Evolutionary conservation across 225 moss, liverwort and hornwort species (phyloP).

Genomic region (Lunularia cruciata): DNA sequence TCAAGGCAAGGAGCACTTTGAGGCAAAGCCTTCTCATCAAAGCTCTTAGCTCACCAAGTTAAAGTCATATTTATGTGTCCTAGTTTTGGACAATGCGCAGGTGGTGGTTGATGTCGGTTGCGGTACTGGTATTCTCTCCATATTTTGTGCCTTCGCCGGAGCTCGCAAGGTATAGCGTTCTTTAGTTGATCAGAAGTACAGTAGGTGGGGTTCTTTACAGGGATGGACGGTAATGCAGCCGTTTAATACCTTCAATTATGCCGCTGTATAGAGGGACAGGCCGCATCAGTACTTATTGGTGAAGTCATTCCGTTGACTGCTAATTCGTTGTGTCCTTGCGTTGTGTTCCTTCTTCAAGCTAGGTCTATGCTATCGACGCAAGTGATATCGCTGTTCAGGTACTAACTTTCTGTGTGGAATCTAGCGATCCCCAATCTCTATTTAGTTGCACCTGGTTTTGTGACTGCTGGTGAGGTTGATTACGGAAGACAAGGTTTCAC

Average conservation of each 20-base stretch:
- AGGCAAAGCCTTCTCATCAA: neutral
- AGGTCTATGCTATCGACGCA: slow-evolving; percentile 97
- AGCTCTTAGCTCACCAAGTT: neutral
- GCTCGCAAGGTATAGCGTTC: slow-evolving; percentile 62
- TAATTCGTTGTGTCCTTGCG: neutral
- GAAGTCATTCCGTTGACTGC: neutral
- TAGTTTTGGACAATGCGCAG: slow-evolving; percentile 35
- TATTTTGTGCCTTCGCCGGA: slow-evolving; percentile 90
- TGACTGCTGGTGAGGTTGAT: too few relatives aligned
- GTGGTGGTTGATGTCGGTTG: slow-evolving; percentile 98
- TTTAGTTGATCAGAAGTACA: neutral
- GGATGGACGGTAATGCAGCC: too few relatives aligned
- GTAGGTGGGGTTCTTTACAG: too few relatives aligned
- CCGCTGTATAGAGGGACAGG: too few relatives aligned
- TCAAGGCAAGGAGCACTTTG: neutral
- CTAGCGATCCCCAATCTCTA: neutral
- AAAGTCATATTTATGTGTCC: too few relatives aligned
- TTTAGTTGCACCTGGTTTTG: slow-evolving; percentile 9
- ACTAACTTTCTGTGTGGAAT: too few relatives aligned
- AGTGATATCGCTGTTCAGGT: slow-evolving; percentile 96
- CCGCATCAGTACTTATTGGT: too few relatives aligned
- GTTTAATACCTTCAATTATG: too few relatives aligned
- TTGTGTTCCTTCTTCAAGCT: slow-evolving; percentile 2
- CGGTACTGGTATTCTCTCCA: slow-evolving; percentile 92
- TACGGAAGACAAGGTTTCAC: too few relatives aligned